Conservation (phyloP, 1,284 basidiomycete genomes). For the Paramarasmius palmivorus region DNA sequence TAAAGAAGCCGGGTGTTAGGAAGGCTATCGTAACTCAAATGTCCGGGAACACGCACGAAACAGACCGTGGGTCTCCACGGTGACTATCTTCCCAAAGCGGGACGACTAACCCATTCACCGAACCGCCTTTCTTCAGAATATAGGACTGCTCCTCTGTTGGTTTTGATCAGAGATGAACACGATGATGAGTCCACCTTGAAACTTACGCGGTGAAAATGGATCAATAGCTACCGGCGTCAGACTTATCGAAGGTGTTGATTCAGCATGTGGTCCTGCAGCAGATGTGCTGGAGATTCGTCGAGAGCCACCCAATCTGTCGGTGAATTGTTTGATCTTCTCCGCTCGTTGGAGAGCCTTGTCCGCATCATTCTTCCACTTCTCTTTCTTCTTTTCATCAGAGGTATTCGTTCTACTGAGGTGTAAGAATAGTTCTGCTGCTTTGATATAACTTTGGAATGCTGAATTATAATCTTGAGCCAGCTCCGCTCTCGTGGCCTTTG, state of each 20-base stretch:
- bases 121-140: slow-evolving; percentile 59
- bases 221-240: slow-evolving; percentile 44
- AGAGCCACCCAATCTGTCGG: slow-evolving; percentile 41
- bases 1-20: neutral
- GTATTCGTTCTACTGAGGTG: slow-evolving; percentile 50
- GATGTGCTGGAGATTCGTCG: slow-evolving; percentile 34
- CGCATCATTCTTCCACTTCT: slow-evolving; percentile 58
- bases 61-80: neutral
- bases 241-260: slow-evolving; percentile 7
- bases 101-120: slow-evolving; percentile 53
- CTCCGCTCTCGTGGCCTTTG: slow-evolving; percentile 71
- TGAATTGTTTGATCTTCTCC: slow-evolving; percentile 78
- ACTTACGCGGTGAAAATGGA: slow-evolving; percentile 43
- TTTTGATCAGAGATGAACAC: slow-evolving; percentile 5
- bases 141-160: slow-evolving; percentile 64
- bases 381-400: slow-evolving; percentile 32
- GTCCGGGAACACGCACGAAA: neutral
- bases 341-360: slow-evolving; percentile 77
- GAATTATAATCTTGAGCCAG: slow-evolving; percentile 61
- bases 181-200: slow-evolving; percentile 12
- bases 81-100: slow-evolving; percentile 51
- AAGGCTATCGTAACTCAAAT: too few relatives aligned
- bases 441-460: slow-evolving; percentile 74
- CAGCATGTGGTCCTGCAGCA: slow-evolving; percentile 15
- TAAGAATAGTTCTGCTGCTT: slow-evolving; percentile 69